Evolutionary conservation across 495 filamentous ascomycete species (phyloP), one percentile per base, ranked within the genome.

Genomic region (Cladorrhinum samala): DNA sequence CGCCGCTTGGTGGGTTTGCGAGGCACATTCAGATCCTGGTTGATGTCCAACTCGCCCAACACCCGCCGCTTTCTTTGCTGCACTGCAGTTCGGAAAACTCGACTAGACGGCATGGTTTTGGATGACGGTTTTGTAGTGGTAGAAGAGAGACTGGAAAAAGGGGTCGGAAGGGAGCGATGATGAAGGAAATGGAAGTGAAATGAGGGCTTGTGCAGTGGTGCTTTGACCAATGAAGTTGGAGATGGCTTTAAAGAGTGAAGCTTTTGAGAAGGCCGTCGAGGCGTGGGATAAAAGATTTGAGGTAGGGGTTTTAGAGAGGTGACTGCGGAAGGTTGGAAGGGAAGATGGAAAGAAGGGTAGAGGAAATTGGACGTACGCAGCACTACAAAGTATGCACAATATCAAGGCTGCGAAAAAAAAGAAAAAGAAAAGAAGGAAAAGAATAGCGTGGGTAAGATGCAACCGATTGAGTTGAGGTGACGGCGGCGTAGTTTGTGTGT

Each of bases 1-100:
- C 60, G 58, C 49, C n/a, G n/a, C n/a, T 53, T 57, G 49, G 17
- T 42, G 0, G 43, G 9, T n/a, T 45, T 21, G n/a, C 53, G 56
- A 1, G 46, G 46, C 2, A 46, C 24, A 30, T 64, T 61, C 36
- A 64, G 56, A 30, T 66, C 53, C 7, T 36, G 14, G 17, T 53
- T 49, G 30, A 25, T 55, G 18, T 58, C 49, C 14, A 66, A n/a
- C 50, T 61, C 54, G 1, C 57, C 58, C 17, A 66, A 36, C 2
- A 50, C 53, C 6, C 51, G 50, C 2, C 63, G 57, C 9, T 13
- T 24, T 13, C 6, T 17, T 21, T 20, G 42, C 19, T 21, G 16
- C 20, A 23, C n/a, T n/a, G n/a, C n/a, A n/a, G n/a, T n/a, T n/a
- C n/a, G n/a, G n/a, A n/a, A n/a, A n/a, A n/a, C n/a, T n/a, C n/a